A percentile compares a stretch with the other conserved stretches of the same genome.
Evolutionary conservation across 441 rosid species (phyloP).

Genomic region (Populus trichocarpa): DNA sequence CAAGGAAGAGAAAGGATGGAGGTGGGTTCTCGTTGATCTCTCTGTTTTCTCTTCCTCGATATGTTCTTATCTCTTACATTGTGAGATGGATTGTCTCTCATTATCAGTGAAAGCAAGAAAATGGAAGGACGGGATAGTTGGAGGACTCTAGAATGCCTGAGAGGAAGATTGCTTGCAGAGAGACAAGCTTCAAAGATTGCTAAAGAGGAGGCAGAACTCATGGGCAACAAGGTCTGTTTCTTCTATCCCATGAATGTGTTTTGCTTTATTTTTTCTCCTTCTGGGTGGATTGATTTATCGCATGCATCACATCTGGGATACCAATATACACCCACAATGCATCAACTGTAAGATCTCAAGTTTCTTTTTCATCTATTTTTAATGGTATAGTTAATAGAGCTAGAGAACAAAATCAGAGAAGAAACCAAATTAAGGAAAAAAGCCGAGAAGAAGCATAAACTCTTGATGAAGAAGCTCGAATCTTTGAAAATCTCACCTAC

Average conservation of each 20-base stretch:
- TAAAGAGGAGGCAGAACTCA: conserved; percentile 53
- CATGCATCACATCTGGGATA: background rate
- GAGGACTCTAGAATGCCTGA: conserved; percentile 67
- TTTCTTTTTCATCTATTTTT: background rate
- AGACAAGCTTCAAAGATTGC: conserved; percentile 74
- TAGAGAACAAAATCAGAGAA: conserved; percentile 58
- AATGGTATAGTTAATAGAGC: conserved; percentile 46
- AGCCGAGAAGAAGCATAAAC: conserved; percentile 61
- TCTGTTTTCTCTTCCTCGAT: conserved; percentile 4
- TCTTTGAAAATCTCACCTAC: conserved; percentile 34
- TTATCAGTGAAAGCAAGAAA: conserved; percentile 39
- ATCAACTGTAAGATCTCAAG: background rate
- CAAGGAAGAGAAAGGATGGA: conserved; percentile 29
- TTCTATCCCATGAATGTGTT: background rate
- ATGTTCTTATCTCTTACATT: background rate
- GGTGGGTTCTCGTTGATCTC: conserved; percentile 24
- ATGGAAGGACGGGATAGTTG: conserved; percentile 45
- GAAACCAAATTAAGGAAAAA: conserved; percentile 57
- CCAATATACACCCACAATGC: background rate
- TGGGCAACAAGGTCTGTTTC: conserved; percentile 51
- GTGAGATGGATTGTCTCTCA: conserved; percentile 23
- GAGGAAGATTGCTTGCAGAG: conserved; percentile 83
- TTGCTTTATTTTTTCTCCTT: background rate
- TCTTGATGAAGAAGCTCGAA: conserved; percentile 56
- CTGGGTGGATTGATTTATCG: background rate